Evolutionary conservation across 495 filamentous ascomycete species (phyloP).

Genomic region (Copromyces sp.): DNA sequence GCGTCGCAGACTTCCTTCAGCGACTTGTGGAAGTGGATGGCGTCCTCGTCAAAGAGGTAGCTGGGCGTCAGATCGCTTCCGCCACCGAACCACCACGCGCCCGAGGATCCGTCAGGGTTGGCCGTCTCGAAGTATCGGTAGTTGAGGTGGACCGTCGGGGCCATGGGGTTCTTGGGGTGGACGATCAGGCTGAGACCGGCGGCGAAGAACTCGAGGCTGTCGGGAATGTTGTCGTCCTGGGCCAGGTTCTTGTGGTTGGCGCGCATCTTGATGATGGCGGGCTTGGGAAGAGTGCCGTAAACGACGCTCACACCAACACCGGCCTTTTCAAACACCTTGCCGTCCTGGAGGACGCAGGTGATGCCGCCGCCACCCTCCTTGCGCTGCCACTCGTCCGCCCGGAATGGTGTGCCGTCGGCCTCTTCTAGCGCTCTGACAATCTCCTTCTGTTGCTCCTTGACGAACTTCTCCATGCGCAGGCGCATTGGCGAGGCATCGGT

Average conservation of each 20-base stretch:
- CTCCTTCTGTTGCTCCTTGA: slow-evolving; percentile 79
- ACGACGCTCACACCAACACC: slow-evolving; percentile 93
- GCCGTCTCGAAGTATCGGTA: slow-evolving; percentile 98
- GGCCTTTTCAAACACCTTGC: slow-evolving; percentile 96
- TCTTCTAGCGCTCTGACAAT: slow-evolving; percentile 74
- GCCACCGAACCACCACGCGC: slow-evolving; percentile 96
- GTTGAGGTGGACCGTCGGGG: slow-evolving; percentile 95
- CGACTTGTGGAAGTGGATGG: slow-evolving; percentile 87
- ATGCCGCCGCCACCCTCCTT: slow-evolving; percentile 73
- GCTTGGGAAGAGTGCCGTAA: slow-evolving; percentile 80
- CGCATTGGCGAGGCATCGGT: slow-evolving; percentile 83
- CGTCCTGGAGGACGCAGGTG: slow-evolving; percentile 89
- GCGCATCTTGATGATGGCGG: slow-evolving; percentile 88
- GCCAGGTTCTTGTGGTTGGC: slow-evolving; percentile 89
- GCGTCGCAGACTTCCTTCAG: slow-evolving; percentile 91
- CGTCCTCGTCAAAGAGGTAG: slow-evolving; percentile 96
- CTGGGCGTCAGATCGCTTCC: slow-evolving; percentile 88
- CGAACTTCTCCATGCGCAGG: slow-evolving; percentile 90
- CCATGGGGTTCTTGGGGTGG: slow-evolving; percentile 91
- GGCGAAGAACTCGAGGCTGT: slow-evolving; percentile 86
- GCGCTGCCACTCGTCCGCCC: slow-evolving; percentile 75
- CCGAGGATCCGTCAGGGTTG: slow-evolving; percentile 57
- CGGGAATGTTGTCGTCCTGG: slow-evolving; percentile 47
- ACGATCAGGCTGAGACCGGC: slow-evolving; percentile 86
- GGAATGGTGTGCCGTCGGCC: slow-evolving; percentile 74